These are phyloP conservation scores for Candida albicans DNA, from an alignment of 1,139 yeast species.

Conservation along the genomic window DNA sequence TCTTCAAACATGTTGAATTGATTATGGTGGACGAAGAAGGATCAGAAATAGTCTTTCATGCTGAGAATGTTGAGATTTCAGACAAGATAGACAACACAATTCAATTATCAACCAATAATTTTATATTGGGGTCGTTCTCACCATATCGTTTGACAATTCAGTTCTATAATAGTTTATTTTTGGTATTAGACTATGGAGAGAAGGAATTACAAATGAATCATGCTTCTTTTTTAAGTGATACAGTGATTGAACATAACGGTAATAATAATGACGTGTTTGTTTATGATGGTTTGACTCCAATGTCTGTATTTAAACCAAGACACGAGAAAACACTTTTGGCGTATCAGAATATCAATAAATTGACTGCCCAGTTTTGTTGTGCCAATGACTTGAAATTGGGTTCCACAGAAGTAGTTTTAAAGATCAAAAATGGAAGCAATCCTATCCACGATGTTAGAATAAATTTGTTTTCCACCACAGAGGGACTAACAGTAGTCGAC, in stretches of 20 bases:
- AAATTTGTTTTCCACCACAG: slow-evolving; percentile 17
- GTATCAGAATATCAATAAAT: slow-evolving; percentile 20
- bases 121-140: slow-evolving; percentile 26
- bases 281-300: too few relatives aligned
- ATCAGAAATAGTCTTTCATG: slow-evolving; percentile 8
- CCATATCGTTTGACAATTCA: slow-evolving; percentile 22
- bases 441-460: slow-evolving; percentile 17
- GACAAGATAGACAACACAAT: slow-evolving; percentile 15
- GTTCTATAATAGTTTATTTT: slow-evolving; percentile 22
- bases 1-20: slow-evolving; percentile 22
- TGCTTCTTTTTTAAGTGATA: slow-evolving; percentile 12
- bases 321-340: slow-evolving; percentile 5
- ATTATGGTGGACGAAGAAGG: slow-evolving; percentile 19
- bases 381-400: slow-evolving; percentile 24
- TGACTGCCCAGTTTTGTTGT: slow-evolving; percentile 23
- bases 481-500: slow-evolving; percentile 18
- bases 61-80: slow-evolving; percentile 8
- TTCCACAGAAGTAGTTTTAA: slow-evolving; percentile 20
- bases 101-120: slow-evolving; percentile 22
- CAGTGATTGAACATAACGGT: slow-evolving; percentile 11
- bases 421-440: slow-evolving; percentile 22
- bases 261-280: not conserved
- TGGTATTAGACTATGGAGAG: slow-evolving; percentile 12
- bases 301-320: not conserved
- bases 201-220: slow-evolving; percentile 5